Conservation (phyloP, 257 asterid species). For the Cruciata laevipes region DNA sequence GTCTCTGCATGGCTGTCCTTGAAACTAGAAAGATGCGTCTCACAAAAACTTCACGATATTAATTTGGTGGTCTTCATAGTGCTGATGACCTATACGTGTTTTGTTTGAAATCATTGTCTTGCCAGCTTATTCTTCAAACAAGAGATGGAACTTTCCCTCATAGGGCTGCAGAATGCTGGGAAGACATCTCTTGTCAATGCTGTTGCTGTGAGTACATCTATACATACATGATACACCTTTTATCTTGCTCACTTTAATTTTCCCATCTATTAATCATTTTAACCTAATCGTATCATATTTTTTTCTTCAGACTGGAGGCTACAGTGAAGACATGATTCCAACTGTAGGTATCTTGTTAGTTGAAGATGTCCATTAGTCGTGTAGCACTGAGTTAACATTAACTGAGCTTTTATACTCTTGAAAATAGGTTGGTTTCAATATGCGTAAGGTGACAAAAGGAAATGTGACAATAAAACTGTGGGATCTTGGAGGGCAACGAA, state of each 20-base stretch:
- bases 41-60: neutral
- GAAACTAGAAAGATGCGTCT: neutral
- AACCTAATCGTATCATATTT: conserved; percentile 13
- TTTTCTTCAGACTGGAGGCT: conserved; percentile 82
- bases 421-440: conserved; percentile 82
- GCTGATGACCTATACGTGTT: neutral
- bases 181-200: conserved; percentile 88
- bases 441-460: conserved; percentile 98
- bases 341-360: conserved; percentile 52
- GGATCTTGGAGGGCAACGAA: conserved; percentile 96
- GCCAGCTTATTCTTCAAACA: conserved; percentile 85
- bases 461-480: conserved; percentile 90
- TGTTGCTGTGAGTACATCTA: conserved; percentile 58
- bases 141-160: conserved; percentile 91
- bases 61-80: neutral
- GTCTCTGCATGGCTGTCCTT: neutral
- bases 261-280: neutral
- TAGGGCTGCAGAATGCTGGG: conserved; percentile 90
- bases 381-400: conserved; percentile 8
- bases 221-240: too few species aligned
- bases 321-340: conserved; percentile 92
- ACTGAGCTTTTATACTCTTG: conserved; percentile 7
- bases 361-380: neutral
- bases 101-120: conserved; percentile 16
- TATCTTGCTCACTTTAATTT: conserved; percentile 1